Base-by-base conservation (phyloP, 2,329 filamentous ascomycete species). In the Fusarium hostae region DNA sequence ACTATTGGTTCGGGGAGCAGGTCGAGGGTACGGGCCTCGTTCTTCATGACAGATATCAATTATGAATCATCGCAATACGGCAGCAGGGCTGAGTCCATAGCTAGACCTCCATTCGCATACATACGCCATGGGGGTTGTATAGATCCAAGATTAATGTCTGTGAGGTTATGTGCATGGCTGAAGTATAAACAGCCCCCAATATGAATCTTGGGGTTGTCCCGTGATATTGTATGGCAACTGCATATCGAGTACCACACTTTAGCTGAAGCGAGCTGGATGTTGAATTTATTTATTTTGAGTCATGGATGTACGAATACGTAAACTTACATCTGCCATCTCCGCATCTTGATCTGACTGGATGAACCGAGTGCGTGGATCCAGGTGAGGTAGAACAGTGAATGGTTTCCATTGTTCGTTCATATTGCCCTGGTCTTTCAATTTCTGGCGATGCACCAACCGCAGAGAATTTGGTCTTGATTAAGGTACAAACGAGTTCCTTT, bases 161-260 rank as follows among this genome's bases (percentile, higher is more conserved):
- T 12, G n/a, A 43, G 28, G 34, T 30, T 35, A 50, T 63, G 24
- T 37, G 44, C 34, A 34, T 39, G 35, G 51, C 18, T 63, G 28
- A 26, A 44, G 47, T 22, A 43, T 61, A 26, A 44, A 40, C n/a
- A 51, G 57, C 63, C 57, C 63, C 43, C 57, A 63, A 44, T 11
- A 20, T 51, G 39, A 44, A 40, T 11, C 32, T 44, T 47, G 62
- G 47, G 35, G 48, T 37, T 32, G 47, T 60, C 35, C 37, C 26
- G 28, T 37, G 32, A 41, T 35, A 39, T 41, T 32, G 34, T 8
- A 41, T 47, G 61, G 16, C 20, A 28, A 26, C 16, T 37, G 43
- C 26, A 35, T 35, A 34, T 28, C 39, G n/a, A 16, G 15, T 26
- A 43, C 28, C 8, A 4, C 22, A 24, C 28, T 48, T 67, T 54